Evolutionary conservation across 1,139 yeast genomes (phyloP).

Genomic region (Candida mesenterica): DNA sequence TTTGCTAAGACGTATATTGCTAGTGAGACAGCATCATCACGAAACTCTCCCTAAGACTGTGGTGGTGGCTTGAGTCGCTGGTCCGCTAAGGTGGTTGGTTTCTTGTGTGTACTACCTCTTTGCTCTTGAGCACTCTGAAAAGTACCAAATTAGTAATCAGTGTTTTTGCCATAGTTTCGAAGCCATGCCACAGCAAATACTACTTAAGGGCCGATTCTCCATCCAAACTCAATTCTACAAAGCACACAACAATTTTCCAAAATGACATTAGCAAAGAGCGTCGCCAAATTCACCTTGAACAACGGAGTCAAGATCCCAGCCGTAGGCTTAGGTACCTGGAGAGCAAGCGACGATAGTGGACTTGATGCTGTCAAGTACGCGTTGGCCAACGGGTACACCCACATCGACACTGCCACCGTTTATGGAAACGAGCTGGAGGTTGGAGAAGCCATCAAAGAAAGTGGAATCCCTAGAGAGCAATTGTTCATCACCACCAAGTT

Average conservation of each 20-base stretch:
- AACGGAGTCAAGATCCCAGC: slow-evolving; percentile 45
- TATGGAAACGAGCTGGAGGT: slow-evolving; percentile 68
- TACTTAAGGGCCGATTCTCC: too few relatives aligned
- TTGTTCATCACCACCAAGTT: slow-evolving; percentile 79
- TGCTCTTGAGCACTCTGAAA: too few relatives aligned
- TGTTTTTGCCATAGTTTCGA: too few relatives aligned
- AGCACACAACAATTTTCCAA: not conserved
- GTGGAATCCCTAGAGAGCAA: slow-evolving; percentile 67
- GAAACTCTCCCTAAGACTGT: too few relatives aligned
- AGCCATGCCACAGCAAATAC: too few relatives aligned
- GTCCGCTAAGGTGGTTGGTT: too few relatives aligned
- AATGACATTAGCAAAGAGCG: slow-evolving; percentile 8
- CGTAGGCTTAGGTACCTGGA: slow-evolving; percentile 60
- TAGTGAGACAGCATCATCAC: too few relatives aligned
- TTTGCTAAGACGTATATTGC: too few relatives aligned
- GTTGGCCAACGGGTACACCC: slow-evolving; percentile 67
- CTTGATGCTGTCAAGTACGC: slow-evolving; percentile 63
- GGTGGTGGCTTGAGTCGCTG: too few relatives aligned
- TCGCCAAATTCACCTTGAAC: slow-evolving; percentile 15
- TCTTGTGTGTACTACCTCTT: too few relatives aligned
- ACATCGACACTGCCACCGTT: slow-evolving; percentile 74
- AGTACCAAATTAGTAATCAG: too few relatives aligned
- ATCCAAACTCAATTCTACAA: too few relatives aligned
- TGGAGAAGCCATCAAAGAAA: slow-evolving; percentile 63
- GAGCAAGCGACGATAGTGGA: slow-evolving; percentile 53